These are phyloP conservation scores for Tolypocladium inflatum DNA, from an alignment of 2,329 filamentous ascomycete genomes.

Conservation along the genomic window DNA sequence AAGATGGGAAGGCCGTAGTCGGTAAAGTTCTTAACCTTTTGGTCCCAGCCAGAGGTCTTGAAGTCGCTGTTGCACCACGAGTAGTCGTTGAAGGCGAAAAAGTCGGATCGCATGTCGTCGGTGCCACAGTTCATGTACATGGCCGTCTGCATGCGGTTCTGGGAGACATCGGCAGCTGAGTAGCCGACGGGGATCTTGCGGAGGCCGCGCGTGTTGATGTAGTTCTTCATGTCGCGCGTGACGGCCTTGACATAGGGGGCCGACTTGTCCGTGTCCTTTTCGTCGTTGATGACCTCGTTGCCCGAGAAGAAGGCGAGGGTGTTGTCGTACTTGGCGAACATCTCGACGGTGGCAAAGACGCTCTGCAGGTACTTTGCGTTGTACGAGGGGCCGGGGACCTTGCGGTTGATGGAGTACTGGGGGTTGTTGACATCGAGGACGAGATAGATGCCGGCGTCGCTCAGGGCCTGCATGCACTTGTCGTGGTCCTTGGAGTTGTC, in stretches of 20 bases:
- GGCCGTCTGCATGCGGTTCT: conserved; percentile 80
- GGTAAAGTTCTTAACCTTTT: conserved; percentile 81
- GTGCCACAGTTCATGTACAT: conserved; percentile 89
- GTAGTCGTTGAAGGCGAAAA: conserved; percentile 86
- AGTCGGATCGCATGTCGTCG: conserved; percentile 76
- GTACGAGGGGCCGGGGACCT: conserved; percentile 68
- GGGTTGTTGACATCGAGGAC: conserved; percentile 88
- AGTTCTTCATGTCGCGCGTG: conserved; percentile 67
- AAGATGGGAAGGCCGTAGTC: conserved; percentile 86
- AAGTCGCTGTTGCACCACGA: conserved; percentile 74
- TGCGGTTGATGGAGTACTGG: conserved; percentile 78
- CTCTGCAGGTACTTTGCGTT: conserved; percentile 76
- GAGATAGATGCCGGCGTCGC: conserved; percentile 82
- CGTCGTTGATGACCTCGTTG: conserved; percentile 70
- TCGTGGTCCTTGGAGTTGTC: conserved; percentile 80
- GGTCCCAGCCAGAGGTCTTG: conserved; percentile 65
- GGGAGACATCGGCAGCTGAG: conserved; percentile 68
- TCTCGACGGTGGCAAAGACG: conserved; percentile 81
- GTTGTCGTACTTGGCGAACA: conserved; percentile 75
- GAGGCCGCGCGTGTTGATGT: conserved; percentile 51
- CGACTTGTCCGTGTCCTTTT: conserved; percentile 49
- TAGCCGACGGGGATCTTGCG: conserved; percentile 67
- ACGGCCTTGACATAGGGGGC: conserved; percentile 72
- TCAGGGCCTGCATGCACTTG: conserved; percentile 73
- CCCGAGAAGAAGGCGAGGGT: conserved; percentile 79